Evolutionary conservation across 139 green algal species (phyloP).

Genomic region (Closterium sp.): DNA sequence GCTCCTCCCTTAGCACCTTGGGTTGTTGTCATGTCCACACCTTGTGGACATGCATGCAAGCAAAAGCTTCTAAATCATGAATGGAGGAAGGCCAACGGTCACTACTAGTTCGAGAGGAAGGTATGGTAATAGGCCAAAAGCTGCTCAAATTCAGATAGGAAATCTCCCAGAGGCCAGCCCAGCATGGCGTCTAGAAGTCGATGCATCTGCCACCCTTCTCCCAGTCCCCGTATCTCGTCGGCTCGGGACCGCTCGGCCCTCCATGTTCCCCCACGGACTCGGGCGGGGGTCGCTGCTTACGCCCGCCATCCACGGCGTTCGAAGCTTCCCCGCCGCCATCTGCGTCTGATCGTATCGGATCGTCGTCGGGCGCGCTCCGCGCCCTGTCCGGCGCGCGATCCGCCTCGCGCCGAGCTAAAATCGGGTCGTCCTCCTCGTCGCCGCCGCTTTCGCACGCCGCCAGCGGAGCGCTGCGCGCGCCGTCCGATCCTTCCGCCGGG

Average conservation of each 20-base stretch:
- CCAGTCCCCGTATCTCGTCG: conserved; percentile 56
- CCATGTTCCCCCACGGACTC: conserved; percentile 31
- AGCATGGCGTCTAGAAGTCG: conserved; percentile 32
- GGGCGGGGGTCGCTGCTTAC: not conserved
- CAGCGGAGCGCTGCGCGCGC: not conserved
- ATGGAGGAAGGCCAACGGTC: too few relatives aligned
- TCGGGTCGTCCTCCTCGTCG: not conserved
- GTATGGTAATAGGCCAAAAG: too few relatives aligned
- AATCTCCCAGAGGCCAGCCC: too few relatives aligned
- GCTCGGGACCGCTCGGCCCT: conserved; percentile 53
- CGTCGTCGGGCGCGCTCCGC: not conserved
- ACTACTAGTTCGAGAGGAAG: too few relatives aligned
- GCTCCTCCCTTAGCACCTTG: too few relatives aligned
- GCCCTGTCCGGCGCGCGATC: not conserved
- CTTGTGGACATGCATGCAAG: too few relatives aligned
- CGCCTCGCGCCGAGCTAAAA: not conserved
- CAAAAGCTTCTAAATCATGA: too few relatives aligned
- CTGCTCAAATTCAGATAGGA: too few relatives aligned
- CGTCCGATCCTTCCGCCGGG: not conserved
- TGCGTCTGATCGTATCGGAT: not conserved
- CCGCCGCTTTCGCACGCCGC: not conserved
- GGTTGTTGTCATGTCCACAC: too few relatives aligned
- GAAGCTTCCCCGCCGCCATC: not conserved
- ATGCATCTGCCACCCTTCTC: conserved; percentile 49
- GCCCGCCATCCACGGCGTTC: not conserved